Evolutionary conservation across 331 rosid species (phyloP).

Genomic region (Acacia concinna): DNA sequence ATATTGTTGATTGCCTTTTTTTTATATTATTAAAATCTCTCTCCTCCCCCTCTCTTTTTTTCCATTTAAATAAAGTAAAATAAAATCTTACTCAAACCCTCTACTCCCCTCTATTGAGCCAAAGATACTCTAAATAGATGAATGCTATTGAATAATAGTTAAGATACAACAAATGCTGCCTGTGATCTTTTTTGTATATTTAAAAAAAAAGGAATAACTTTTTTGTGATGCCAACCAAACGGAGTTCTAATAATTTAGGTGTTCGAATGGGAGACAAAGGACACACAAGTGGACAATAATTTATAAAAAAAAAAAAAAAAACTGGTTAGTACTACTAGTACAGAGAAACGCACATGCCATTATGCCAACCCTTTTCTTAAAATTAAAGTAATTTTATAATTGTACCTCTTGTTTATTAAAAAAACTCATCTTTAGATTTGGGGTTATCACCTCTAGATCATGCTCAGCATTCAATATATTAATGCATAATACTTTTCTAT

Average conservation of each 20-base stretch:
- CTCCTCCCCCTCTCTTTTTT: too few relatives aligned
- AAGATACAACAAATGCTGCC: not conserved
- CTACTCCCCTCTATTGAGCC: too few relatives aligned
- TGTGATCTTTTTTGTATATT: not conserved
- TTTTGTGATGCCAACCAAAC: not conserved
- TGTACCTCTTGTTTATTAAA: slow-evolving; percentile 10
- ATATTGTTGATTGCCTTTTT: too few relatives aligned
- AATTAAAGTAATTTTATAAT: slow-evolving; percentile 15
- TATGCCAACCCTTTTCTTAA: too few relatives aligned
- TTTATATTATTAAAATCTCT: too few relatives aligned
- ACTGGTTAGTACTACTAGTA: not conserved
- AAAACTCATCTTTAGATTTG: not conserved
- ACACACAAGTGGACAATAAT: not conserved
- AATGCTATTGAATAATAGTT: not conserved
- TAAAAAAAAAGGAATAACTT: not conserved
- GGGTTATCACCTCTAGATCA: not conserved
- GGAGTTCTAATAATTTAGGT: not conserved
- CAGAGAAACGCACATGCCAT: not conserved
- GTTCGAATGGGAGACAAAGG: not conserved
- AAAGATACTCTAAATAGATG: too few relatives aligned
- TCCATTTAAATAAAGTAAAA: too few relatives aligned
- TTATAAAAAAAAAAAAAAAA: not conserved
- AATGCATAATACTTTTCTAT: not conserved
- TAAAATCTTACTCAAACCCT: too few relatives aligned
- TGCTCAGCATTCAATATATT: not conserved